These are phyloP conservation scores for Xylaria sp. DNA, from an alignment of 2,329 filamentous ascomycete genomes.

Conservation along the genomic window DNA sequence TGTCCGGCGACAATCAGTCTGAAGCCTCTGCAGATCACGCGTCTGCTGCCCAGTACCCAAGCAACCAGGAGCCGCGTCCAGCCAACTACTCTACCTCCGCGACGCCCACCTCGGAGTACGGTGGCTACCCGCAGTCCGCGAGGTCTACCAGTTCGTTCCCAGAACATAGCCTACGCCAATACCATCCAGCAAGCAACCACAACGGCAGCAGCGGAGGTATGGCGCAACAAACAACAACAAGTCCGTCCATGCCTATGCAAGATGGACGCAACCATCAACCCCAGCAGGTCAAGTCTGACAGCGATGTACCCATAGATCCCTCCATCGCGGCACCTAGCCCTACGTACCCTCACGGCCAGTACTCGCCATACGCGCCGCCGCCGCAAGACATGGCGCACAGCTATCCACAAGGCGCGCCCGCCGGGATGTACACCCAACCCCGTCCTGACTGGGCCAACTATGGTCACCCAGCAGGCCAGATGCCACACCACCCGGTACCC, in stretches of 20 bases:
- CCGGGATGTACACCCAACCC: slow-evolving; percentile 72
- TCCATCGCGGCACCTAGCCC: slow-evolving; percentile 94
- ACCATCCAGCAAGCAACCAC: slow-evolving; percentile 80
- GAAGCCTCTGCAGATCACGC: slow-evolving; percentile 91
- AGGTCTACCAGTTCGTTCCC: slow-evolving; percentile 82
- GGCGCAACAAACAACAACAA: slow-evolving; percentile 97
- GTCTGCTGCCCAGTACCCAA: slow-evolving; percentile 90
- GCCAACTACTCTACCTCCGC: slow-evolving; percentile 77
- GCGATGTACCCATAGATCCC: slow-evolving; percentile 98
- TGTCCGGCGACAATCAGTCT: slow-evolving; percentile 77
- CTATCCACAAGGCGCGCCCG: slow-evolving; percentile 68
- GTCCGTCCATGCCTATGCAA: slow-evolving; percentile 92
- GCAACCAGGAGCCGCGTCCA: slow-evolving; percentile 81
- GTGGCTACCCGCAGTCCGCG: slow-evolving; percentile 77
- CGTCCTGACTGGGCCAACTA: slow-evolving; percentile 81
- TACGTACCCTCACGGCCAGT: slow-evolving; percentile 83
- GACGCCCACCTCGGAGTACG: slow-evolving; percentile 91
- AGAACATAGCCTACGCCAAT: slow-evolving; percentile 86
- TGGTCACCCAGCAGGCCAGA: slow-evolving; percentile 60
- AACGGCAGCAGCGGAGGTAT: slow-evolving; percentile 84
- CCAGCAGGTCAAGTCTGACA: slow-evolving; percentile 89
- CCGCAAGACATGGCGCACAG: slow-evolving; percentile 87
- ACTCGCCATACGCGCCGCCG: slow-evolving; percentile 86
- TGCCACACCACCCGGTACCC: slow-evolving; percentile 62
- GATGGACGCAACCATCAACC: slow-evolving; percentile 83